Conservation (phyloP, 179 eudicot species). For the Drosera spatulata region DNA sequence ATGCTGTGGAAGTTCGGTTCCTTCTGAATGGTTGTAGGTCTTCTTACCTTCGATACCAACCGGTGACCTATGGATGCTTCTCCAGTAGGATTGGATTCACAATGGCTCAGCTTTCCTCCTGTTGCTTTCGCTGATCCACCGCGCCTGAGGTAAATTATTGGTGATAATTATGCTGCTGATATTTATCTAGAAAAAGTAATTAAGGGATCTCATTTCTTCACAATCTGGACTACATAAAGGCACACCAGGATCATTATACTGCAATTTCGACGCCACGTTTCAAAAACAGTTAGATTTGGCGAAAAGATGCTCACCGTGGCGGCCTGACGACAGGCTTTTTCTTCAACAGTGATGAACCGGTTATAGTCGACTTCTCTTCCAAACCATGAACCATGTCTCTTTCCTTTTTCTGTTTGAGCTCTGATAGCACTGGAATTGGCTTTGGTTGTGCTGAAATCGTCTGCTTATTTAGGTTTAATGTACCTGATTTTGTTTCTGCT, state of each 20-base stretch:
- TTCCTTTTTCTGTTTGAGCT: constrained; percentile 8
- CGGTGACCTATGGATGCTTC: constrained; percentile 16
- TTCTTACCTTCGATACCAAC: constrained; percentile 20
- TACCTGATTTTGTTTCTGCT: constrained; percentile 3
- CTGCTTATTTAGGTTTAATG: constrained; percentile 10
- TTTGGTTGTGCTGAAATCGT: constrained; percentile 2
- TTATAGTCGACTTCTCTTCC: constrained; percentile 18
- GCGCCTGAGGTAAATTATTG: background rate
- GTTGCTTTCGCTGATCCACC: constrained; percentile 5
- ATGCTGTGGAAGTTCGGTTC: constrained; percentile 42
- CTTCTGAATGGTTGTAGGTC: constrained; percentile 28
- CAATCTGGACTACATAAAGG: background rate
- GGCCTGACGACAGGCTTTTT: constrained; percentile 17
- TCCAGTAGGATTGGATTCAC: constrained; percentile 5
- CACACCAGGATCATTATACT: background rate
- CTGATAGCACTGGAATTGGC: background rate
- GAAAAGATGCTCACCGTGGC: constrained; percentile 28
- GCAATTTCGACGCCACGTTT: background rate
- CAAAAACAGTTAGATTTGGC: background rate
- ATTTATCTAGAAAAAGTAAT: no score
- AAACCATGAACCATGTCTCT: constrained; percentile 6
- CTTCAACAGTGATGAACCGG: constrained; percentile 15
- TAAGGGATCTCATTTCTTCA: no score
- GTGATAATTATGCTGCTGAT: no score
- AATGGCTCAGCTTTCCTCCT: constrained; percentile 11